Conservation (phyloP, 2,329 filamentous ascomycete genomes). For the Paramyrothecium roridum region DNA sequence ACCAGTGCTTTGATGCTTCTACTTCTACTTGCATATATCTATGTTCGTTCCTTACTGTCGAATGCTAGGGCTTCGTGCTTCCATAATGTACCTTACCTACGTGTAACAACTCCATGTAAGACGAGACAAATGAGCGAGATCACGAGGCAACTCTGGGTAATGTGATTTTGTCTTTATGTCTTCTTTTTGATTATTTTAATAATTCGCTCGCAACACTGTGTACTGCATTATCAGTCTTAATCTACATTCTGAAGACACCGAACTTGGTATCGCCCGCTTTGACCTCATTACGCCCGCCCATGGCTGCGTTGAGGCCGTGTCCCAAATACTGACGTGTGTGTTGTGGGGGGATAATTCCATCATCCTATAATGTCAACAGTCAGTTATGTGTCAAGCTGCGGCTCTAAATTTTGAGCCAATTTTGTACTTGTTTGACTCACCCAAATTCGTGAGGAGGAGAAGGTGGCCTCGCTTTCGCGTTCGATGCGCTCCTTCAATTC, state of each 20-base stretch:
- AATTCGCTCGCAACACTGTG: neutral
- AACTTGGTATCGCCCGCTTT: slow-evolving; percentile 65
- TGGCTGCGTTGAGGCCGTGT: slow-evolving; percentile 66
- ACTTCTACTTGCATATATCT: too few species aligned
- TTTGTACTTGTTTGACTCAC: slow-evolving; percentile 38
- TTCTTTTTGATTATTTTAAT: neutral
- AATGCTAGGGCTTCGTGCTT: too few species aligned
- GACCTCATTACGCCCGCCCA: slow-evolving; percentile 64
- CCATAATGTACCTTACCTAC: neutral
- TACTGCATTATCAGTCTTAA: neutral
- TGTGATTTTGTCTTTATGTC: too few species aligned
- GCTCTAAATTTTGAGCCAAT: neutral
- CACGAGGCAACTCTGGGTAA: too few species aligned
- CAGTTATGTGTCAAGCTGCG: slow-evolving; percentile 3
- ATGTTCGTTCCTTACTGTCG: too few species aligned
- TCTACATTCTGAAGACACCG: slow-evolving; percentile 80
- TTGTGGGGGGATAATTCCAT: slow-evolving; percentile 75
- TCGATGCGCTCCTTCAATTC: slow-evolving; percentile 83
- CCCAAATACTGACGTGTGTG: slow-evolving; percentile 73
- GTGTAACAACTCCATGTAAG: neutral
- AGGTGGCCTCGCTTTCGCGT: slow-evolving; percentile 82
- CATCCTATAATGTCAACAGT: slow-evolving; percentile 50
- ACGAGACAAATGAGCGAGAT: too few species aligned
- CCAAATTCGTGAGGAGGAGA: slow-evolving; percentile 87
- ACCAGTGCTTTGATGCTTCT: too few species aligned